Base-by-base conservation (phyloP, 2,329 filamentous ascomycete species). In the Verticillium zaregamsianum region DNA sequence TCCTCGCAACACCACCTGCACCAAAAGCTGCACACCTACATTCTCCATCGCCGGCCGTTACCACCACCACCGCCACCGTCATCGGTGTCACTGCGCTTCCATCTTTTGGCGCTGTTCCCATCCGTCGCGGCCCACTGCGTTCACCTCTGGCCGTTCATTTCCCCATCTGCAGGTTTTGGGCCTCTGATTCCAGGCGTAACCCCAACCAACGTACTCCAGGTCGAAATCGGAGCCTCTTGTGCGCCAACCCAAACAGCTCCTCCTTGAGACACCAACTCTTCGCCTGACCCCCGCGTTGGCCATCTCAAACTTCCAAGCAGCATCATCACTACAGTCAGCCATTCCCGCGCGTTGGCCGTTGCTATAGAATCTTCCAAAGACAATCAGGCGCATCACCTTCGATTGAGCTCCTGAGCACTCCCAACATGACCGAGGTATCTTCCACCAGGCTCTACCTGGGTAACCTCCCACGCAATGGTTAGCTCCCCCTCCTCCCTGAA, bases 391-490 rank as follows among this genome's bases (percentile, higher is more conserved):
- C 45, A 40, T 40, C 37, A 52, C 17, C 39, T n/a, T 45, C 39
- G 20, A n/a, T n/a, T n/a, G 15, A n/a, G 45, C 45, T 52, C 45
- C n/a, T 12, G 9, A 23, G 3, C 20, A 52, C 45, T 60, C 40
- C 57, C 74, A 84, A 78, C 76, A 93, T 92, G 86, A 90, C 87
- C 72, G 92, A 97, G 81, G 94, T 97, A 69, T 97, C 93, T 66
- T 90, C 91, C 69, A 98, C 94, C 74, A 88, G 95, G 81, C 91
- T 98, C 70, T 99, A 98, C 82, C 83, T 98, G 81, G 94, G 94
- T 79, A 98, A 98, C 82, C 90, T 99, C 77, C 94, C 95, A 79
- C 92, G 93, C 79, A 92, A 91, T 84, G 93, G 93, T 97, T 88
- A 82, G 90, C 78, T 62, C 39, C 60, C 37, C 37, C 57, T 17